These are phyloP conservation scores for Lasiosphaeria ovina DNA, from an alignment of 495 filamentous ascomycete genomes.

Conservation along the genomic window DNA sequence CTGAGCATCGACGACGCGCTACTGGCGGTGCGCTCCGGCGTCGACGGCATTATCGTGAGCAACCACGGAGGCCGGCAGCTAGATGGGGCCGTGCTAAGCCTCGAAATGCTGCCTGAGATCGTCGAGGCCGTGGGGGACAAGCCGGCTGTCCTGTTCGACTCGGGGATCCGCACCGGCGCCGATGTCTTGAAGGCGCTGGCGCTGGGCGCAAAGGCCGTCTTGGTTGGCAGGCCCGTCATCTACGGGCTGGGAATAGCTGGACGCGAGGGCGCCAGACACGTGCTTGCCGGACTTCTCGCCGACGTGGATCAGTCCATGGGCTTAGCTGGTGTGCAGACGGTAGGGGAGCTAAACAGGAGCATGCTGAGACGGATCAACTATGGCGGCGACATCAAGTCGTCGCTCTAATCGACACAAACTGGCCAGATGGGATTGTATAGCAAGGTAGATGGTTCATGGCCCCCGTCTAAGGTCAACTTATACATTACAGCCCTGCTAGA, in stretches of 20 bases:
- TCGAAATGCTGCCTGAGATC: constrained; percentile 47
- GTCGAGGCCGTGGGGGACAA: constrained; percentile 47
- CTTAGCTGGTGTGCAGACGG: constrained; percentile 52
- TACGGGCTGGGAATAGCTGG: constrained; percentile 54
- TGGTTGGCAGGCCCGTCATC: constrained; percentile 51
- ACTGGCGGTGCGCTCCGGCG: constrained; percentile 30
- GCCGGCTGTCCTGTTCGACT: constrained; percentile 49
- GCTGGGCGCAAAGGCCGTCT: constrained; percentile 51
- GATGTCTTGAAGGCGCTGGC: constrained; percentile 53
- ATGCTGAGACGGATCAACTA: constrained; percentile 54
- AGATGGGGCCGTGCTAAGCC: constrained; percentile 44
- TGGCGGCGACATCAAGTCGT: constrained; percentile 47
- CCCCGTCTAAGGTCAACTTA: too few species aligned
- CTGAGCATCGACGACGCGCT: constrained; percentile 36
- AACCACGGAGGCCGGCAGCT: constrained; percentile 46
- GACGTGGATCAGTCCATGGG: constrained; percentile 63
- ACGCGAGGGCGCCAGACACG: constrained; percentile 56
- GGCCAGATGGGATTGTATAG: too few species aligned
- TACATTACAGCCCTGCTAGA: too few species aligned
- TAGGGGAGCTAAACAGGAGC: constrained; percentile 50
- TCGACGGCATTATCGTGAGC: constrained; percentile 39
- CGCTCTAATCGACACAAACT: not conserved
- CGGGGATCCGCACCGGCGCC: constrained; percentile 46
- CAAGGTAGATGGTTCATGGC: too few species aligned
- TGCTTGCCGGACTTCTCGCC: constrained; percentile 55